Percentiles rank a stretch among this genome's conserved stretches.
Conservation (phyloP, 371 early-diverging fungal species). For the Capillidium rhysosporum region DNA sequence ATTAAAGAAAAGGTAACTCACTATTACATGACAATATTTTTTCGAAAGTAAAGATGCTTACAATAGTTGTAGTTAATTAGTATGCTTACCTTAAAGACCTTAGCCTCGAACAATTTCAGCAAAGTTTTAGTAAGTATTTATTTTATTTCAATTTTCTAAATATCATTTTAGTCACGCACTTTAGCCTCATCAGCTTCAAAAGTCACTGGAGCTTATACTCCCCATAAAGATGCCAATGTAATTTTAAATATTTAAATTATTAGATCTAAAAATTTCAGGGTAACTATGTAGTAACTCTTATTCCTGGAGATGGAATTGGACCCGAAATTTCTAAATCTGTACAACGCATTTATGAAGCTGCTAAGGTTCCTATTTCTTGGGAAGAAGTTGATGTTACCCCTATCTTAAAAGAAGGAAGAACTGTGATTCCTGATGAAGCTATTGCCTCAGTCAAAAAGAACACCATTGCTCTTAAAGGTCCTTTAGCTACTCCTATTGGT, state of each 20-base stretch:
- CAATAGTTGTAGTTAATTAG: too few relatives aligned
- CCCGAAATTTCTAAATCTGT: constrained; percentile 93
- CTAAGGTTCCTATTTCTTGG: constrained; percentile 89
- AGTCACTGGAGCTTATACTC: constrained; percentile 4
- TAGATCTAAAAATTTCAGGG: constrained; percentile 18
- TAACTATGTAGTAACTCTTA: constrained; percentile 76
- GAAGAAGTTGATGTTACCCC: constrained; percentile 92
- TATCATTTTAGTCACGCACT: too few relatives aligned
- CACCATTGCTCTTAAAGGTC: constrained; percentile 94
- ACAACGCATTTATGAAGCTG: constrained; percentile 79
- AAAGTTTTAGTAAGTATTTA: too few relatives aligned
- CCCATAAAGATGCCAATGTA: constrained; percentile 6
- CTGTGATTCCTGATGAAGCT: constrained; percentile 81
- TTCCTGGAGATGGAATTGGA: constrained; percentile 98
- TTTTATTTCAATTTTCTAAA: too few relatives aligned
- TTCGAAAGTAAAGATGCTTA: too few relatives aligned
- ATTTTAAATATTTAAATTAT: background rate
- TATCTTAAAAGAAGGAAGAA: constrained; percentile 74
- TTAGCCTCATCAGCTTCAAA: background rate
- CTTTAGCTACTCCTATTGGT: constrained; percentile 93
- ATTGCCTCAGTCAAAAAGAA: constrained; percentile 77
- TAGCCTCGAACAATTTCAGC: too few relatives aligned
- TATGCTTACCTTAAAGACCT: too few relatives aligned
- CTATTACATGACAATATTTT: too few relatives aligned
- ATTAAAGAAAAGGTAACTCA: too few relatives aligned